Base-by-base conservation (phyloP, 768 basidiomycete genomes). In the Lentinula sp. region DNA sequence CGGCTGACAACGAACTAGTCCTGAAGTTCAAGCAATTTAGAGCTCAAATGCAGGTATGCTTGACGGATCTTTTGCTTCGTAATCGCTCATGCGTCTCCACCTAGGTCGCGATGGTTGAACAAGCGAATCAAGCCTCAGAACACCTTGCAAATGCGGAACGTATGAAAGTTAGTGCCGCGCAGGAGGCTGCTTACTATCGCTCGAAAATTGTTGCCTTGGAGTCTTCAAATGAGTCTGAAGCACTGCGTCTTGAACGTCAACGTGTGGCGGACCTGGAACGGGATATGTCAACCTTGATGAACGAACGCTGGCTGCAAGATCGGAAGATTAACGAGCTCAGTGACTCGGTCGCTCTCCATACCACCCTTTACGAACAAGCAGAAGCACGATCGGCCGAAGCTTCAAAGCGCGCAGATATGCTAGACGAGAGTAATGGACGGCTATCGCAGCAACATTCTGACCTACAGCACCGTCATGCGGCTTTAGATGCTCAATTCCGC, bases 181-280 rank as follows among this genome's bases (percentile, higher is more conserved):
- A 98, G 72, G 97, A 99, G 73, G 91, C 95, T 2, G 93, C 95
- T 0, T 98, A 90, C 76, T 97, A 95, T 71, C 92, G 95, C 54
- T 92, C 95, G 51, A 98, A 98, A 74, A 77, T 96, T n/a, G 82
- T 86, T 2, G 94, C 96, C 0, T 74, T 93, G 55, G 97, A 98
- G 70, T 75, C 82, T 1, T 79, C 82, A 48, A 82, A 85, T 16
- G 81, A 87, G 9, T 69, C 75, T 6, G 95, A 96, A 37, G 68
- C 85, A 2, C 74, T 78, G 36, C 86, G 86, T 33, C 69, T 95
- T 6, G 95, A 97, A 65, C 85, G 86, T 10, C 90, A 93, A 54
- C 91, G 94, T 41, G 73, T 87, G 18, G 69, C 78, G 16, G 87
- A 91, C 42, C 81, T 96, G 41, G 95, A 96, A 70, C 79, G 79